Evolutionary conservation across 2,329 filamentous ascomycete species (phyloP), one percentile per base, ranked within the genome.

Genomic region (Coniochaeta hoffmannii): DNA sequence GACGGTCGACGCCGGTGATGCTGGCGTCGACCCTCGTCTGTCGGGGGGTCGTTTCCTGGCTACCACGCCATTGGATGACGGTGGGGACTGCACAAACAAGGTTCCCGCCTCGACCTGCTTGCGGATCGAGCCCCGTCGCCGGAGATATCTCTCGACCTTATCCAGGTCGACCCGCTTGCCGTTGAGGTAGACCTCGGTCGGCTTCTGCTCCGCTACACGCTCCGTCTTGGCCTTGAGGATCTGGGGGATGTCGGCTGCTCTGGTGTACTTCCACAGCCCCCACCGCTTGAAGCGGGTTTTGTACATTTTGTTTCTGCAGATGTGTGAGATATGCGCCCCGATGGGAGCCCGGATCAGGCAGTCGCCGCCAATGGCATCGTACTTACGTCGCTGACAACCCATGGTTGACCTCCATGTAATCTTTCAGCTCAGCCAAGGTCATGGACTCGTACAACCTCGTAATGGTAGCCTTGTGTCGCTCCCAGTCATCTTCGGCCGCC

Each of bases 221-320:
- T 57, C 49, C 28, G 35, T 50, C 31, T 53, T 55, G 32, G 51
- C 53, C 26, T 46, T 46, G 35, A 55, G 32, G 34, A 55, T 52
- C 30, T 55, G 34, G 49, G 50, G 34, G 6, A 55, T 50, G 15
- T 51, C 50, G 32, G 26, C 38, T 19, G 53, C 53, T 32, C 38
- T 35, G 26, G 55, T 55, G 30, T 56, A 55, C 30, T 59, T 59
- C 50, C 57, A 56, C 9, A 59, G 53, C 14, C 57, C 57, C 57
- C 57, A 59, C 24, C 55, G 55, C 36, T 56, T 56, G 46, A 59
- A 59, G 38, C 57, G 55, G 19, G 57, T 54, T 30, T 58, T 58
- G 46, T 58, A 54, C 54, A 54, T 56, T 26, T 58, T 56, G 4
- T 36, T 32, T 11, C 55, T 57, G 26, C 12, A 31, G 2, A n/a